These are phyloP conservation scores for Globisporangium mamillatum DNA, from an alignment of 352 stramenopile genomes.

Conservation along the genomic window DNA sequence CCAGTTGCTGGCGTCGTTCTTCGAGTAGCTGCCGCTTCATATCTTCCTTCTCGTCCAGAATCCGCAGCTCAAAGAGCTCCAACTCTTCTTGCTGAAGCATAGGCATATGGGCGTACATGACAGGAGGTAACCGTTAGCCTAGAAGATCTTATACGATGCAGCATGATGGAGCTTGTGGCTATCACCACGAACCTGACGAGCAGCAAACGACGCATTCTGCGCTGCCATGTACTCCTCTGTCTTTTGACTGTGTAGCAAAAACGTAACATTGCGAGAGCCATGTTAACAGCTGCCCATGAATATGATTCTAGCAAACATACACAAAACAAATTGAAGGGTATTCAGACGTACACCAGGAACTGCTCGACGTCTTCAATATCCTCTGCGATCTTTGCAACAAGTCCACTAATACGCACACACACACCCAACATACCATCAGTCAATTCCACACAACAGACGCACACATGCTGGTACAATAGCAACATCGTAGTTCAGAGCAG, in stretches of 20 bases:
- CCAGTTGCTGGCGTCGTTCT: slow-evolving; percentile 48
- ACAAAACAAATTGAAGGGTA: background rate
- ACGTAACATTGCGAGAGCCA: background rate
- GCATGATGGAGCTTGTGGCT: no score
- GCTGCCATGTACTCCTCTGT: slow-evolving; percentile 71
- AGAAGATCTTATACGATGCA: no score
- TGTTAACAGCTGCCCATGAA: background rate
- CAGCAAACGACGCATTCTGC: slow-evolving; percentile 72
- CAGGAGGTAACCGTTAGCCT: no score
- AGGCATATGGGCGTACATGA: no score
- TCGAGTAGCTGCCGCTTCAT: slow-evolving; percentile 57
- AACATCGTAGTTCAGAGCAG: background rate
- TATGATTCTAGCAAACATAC: background rate
- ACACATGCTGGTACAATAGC: background rate
- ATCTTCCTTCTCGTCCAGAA: slow-evolving; percentile 64
- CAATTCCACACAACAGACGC: background rate
- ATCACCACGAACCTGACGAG: slow-evolving; percentile 37
- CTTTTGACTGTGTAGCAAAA: slow-evolving; percentile 26
- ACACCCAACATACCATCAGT: background rate
- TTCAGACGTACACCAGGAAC: slow-evolving; percentile 38
- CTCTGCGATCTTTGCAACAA: slow-evolving; percentile 58
- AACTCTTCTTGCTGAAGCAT: slow-evolving; percentile 50
- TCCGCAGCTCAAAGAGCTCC: slow-evolving; percentile 62
- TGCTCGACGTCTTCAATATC: slow-evolving; percentile 72
- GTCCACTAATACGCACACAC: slow-evolving; percentile 15